Evolutionary conservation across 176 grass and related monocot genomes (phyloP).

Genomic region (Oropetium thomaeum): DNA sequence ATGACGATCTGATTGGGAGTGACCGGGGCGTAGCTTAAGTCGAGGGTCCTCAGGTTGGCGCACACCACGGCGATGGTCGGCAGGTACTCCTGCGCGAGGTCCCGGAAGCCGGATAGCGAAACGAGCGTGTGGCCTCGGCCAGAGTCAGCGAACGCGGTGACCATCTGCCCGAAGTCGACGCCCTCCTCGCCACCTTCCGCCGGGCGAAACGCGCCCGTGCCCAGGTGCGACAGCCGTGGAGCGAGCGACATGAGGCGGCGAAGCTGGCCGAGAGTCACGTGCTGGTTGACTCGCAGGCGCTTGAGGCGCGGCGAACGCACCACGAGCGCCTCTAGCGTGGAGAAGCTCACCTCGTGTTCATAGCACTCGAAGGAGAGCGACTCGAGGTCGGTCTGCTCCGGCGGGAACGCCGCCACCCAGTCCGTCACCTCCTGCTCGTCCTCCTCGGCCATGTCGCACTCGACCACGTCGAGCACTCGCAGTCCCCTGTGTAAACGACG

Average conservation of each 20-base stretch:
- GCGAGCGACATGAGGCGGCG: conserved; percentile 63
- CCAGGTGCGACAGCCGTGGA: conserved; percentile 65
- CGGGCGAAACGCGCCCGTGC: conserved; percentile 67
- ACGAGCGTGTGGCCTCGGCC: conserved; percentile 37
- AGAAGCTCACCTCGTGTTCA: conserved; percentile 38
- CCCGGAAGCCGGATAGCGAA: conserved; percentile 89
- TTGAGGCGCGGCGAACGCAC: conserved; percentile 64
- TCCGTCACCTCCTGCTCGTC: conserved; percentile 43
- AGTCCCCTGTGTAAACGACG: conserved; percentile 28
- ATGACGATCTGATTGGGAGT: conserved; percentile 52
- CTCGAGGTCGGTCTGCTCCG: conserved; percentile 47
- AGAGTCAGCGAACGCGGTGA: conserved; percentile 34
- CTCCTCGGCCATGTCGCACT: conserved; percentile 61
- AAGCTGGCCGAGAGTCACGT: conserved; percentile 68
- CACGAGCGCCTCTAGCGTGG: conserved; percentile 60
- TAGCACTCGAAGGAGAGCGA: conserved; percentile 81
- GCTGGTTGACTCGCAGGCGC: conserved; percentile 68
- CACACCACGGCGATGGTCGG: conserved; percentile 53
- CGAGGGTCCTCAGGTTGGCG: conserved; percentile 51
- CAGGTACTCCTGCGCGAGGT: conserved; percentile 62
- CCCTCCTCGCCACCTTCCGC: conserved; percentile 42
- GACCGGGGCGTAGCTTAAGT: conserved; percentile 72
- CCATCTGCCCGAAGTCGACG: conserved; percentile 42
- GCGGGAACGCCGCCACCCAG: conserved; percentile 74
- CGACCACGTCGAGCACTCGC: conserved; percentile 70